Evolutionary conservation across 805 yeast genomes (phyloP).

Genomic region (Yarrowia sp.): DNA sequence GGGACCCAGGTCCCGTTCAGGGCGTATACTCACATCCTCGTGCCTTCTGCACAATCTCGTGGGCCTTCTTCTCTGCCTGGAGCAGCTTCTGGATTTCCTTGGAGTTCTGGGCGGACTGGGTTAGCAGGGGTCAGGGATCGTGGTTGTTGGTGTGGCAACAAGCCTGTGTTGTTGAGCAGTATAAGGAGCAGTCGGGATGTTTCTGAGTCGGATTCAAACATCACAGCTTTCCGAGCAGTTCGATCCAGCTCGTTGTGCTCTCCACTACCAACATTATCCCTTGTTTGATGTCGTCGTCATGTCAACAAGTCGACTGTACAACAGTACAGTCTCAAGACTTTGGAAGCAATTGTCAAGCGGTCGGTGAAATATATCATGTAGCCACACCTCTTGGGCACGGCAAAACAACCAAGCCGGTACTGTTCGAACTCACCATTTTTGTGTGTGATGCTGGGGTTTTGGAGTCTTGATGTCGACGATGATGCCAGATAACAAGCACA

Average conservation of each 20-base stretch:
- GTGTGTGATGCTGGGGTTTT: slow-evolving; percentile 3
- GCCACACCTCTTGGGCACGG: neutral
- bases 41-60: slow-evolving; percentile 88
- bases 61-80: slow-evolving; percentile 95
- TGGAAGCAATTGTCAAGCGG: neutral
- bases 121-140: neutral
- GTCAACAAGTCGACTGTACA: neutral
- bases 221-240: no score
- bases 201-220: no score
- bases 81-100: slow-evolving; percentile 68
- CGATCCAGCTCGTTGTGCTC: neutral
- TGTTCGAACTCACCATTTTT: slow-evolving; percentile 11
- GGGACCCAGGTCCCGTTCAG: no score
- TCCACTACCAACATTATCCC: neutral
- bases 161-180: no score
- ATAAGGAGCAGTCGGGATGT: no score
- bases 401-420: neutral
- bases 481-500: slow-evolving; percentile 24
- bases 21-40: slow-evolving; percentile 67
- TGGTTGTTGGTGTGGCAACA: no score
- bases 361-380: neutral
- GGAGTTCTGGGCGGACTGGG: slow-evolving; percentile 45
- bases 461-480: slow-evolving; percentile 4
- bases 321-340: neutral
- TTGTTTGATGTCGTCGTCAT: neutral